Conservation (phyloP, 1,139 yeast species). For the Lipomyces yarrowii region DNA sequence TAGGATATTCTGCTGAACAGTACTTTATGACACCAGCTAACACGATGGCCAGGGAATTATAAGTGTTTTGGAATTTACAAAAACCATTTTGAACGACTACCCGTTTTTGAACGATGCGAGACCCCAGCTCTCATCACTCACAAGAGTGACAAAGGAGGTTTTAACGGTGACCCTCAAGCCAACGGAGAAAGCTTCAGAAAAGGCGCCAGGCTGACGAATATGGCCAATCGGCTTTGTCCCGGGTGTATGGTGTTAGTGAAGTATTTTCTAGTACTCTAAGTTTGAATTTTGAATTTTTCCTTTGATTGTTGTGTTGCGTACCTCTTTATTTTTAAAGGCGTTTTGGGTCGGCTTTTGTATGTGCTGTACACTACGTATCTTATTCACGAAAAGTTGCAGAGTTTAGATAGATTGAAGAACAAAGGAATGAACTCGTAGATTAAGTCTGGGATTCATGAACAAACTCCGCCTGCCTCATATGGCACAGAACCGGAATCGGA, state of each 20-base stretch:
- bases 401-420: background rate
- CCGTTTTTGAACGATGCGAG: slow-evolving; percentile 80
- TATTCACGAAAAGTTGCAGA: background rate
- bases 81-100: slow-evolving; percentile 76
- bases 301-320: background rate
- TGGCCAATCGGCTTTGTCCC: background rate
- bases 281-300: background rate
- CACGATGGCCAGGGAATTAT: slow-evolving; percentile 17
- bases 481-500: background rate
- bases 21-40: background rate
- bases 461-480: too few relatives aligned
- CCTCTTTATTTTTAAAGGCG: background rate
- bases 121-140: slow-evolving; percentile 74
- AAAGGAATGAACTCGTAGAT: background rate
- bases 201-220: background rate
- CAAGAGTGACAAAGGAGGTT: slow-evolving; percentile 88
- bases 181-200: slow-evolving; percentile 7
- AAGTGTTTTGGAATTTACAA: slow-evolving; percentile 73
- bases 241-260: background rate
- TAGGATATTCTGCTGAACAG: background rate
- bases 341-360: background rate
- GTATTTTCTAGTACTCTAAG: background rate
- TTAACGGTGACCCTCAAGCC: slow-evolving; percentile 48
- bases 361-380: background rate
- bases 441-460: background rate